These are phyloP conservation scores for Phytophthora citrophthora DNA, from an alignment of 352 stramenopile species.

Conservation along the genomic window DNA sequence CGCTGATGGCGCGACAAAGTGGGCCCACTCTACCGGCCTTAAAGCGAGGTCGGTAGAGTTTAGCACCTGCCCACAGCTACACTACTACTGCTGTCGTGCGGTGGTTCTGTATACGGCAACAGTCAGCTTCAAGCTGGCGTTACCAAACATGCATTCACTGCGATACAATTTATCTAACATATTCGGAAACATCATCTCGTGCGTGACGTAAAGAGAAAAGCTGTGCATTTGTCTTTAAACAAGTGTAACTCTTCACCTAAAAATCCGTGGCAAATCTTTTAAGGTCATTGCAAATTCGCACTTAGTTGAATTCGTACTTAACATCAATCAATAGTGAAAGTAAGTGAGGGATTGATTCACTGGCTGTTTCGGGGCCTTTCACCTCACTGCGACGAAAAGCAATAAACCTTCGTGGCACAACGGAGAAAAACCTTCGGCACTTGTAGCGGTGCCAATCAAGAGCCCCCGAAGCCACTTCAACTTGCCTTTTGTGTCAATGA, in stretches of 20 bases:
- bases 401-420: constrained; percentile 23
- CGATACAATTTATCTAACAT: no score
- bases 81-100: neutral
- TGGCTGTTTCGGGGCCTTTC: no score
- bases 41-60: no score
- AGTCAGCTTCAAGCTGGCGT: constrained; percentile 1
- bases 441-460: constrained; percentile 11
- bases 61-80: no score
- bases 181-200: no score
- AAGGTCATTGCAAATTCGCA: no score
- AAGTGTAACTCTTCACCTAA: no score
- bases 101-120: neutral
- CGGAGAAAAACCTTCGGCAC: constrained; percentile 36
- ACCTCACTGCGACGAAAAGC: neutral
- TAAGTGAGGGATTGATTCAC: no score
- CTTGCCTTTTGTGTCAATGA: constrained; percentile 41
- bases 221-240: no score
- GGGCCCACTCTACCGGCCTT: neutral
- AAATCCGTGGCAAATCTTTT: no score
- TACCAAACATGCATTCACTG: neutral
- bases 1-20: neutral
- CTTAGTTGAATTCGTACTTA: neutral
- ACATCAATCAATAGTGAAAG: neutral
- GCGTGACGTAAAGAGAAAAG: no score
- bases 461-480: constrained; percentile 33